phyloP scores from a whole-genome alignment of 1,284 basidiomycete genomes.

The Ceratobasidium sp. region DNA sequence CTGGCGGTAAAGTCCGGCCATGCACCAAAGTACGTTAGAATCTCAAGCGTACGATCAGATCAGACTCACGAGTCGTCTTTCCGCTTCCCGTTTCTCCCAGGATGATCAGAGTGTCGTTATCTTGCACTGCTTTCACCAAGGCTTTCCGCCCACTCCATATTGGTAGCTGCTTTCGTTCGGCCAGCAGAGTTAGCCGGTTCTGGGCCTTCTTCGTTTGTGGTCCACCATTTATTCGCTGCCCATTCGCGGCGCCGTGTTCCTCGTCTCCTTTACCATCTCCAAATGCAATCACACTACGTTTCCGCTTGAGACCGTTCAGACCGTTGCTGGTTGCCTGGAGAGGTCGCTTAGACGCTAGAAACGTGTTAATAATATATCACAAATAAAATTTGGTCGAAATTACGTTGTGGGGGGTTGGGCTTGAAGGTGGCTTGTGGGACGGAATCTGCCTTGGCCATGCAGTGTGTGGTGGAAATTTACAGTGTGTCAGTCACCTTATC shows the following conservation, averaged over 20 bases:
- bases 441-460: slow-evolving; percentile 30
- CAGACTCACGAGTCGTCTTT: slow-evolving; percentile 90
- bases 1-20: slow-evolving; percentile 58
- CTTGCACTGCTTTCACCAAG: slow-evolving; percentile 77
- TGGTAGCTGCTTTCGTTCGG: slow-evolving; percentile 77
- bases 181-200: slow-evolving; percentile 61
- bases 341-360: not conserved
- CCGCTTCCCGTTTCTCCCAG: slow-evolving; percentile 98
- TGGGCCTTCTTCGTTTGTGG: not conserved
- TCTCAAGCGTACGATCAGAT: slow-evolving; percentile 22
- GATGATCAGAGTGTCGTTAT: slow-evolving; percentile 90
- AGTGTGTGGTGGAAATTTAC: slow-evolving; percentile 29
- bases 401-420: not conserved
- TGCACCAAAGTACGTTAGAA: slow-evolving; percentile 37
- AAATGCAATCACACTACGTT: slow-evolving; percentile 13
- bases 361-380: not conserved
- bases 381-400: not conserved
- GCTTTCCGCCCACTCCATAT: slow-evolving; percentile 76
- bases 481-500: not conserved
- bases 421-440: slow-evolving; percentile 14
- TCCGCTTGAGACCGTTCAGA: slow-evolving; percentile 37
- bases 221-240: not conserved
- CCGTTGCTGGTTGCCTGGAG: not conserved
- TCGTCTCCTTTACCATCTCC: slow-evolving; percentile 19
- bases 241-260: not conserved